phyloP scores from a whole-genome alignment of 2,329 filamentous ascomycete genomes.

The Dothidotthia symphoricarpi region DNA sequence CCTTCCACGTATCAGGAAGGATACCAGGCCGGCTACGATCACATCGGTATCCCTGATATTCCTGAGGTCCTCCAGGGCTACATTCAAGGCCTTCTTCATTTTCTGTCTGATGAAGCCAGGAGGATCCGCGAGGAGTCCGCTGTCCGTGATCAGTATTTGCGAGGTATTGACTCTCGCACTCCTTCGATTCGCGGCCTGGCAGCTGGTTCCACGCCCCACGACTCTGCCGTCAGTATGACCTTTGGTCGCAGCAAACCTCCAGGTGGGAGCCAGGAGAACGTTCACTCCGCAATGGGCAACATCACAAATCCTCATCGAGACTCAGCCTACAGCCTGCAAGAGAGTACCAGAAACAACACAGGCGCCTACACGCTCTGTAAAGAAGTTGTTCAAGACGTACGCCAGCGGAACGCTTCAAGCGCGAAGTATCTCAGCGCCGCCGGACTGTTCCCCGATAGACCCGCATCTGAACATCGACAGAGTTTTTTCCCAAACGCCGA shows the following conservation, averaged over 20 bases:
- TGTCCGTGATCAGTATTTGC: constrained; percentile 9
- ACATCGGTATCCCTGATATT: constrained; percentile 33
- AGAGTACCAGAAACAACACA: constrained; percentile 9
- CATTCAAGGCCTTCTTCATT: constrained; percentile 32
- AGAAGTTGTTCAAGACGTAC: constrained; percentile 14
- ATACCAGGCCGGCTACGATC: constrained; percentile 40
- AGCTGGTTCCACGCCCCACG: constrained; percentile 24
- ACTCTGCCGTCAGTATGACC: constrained; percentile 30
- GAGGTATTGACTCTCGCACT: constrained; percentile 13
- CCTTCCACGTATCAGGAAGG: constrained; percentile 41
- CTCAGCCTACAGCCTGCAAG: constrained; percentile 15
- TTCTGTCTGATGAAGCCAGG: constrained; percentile 29
- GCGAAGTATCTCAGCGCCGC: constrained; percentile 13
- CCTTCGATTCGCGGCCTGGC: constrained; percentile 30
- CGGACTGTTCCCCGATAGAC: constrained; percentile 14
- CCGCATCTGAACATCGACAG: constrained; percentile 9
- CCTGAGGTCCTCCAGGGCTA: constrained; percentile 37
- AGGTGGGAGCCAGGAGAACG: constrained; percentile 26
- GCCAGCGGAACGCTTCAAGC: constrained; percentile 13
- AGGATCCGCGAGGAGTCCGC: constrained; percentile 13
- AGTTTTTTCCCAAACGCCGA: constrained; percentile 8
- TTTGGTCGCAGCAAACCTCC: constrained; percentile 18
- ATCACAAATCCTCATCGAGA: constrained; percentile 10
- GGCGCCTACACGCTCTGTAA: constrained; percentile 12
- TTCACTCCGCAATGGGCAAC: constrained; percentile 15